Base-by-base conservation (phyloP, 441 rosid species). In the Syzygium malaccense region DNA sequence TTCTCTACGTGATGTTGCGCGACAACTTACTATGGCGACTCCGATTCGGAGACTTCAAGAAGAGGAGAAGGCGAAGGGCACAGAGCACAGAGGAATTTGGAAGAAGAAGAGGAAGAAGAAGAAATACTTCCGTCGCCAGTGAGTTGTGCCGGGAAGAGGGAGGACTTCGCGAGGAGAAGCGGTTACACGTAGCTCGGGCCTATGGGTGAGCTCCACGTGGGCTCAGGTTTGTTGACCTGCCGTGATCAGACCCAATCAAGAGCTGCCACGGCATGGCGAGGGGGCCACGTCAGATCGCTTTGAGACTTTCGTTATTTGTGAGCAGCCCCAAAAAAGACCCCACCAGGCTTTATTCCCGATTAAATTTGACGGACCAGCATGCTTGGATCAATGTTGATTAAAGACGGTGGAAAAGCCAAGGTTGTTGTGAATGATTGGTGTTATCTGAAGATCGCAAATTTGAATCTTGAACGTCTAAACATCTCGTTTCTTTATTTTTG, bases 141-240 rank as follows among this genome's bases (percentile, higher is more conserved):
- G 78, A 17, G 78, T 17, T 4, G 78, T 17, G 78, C 78, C 48
- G 60, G 48, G 26, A 87, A 60, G 51, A 78, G 9, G 8, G 37
- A n/a, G 33, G 17, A 23, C 41, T 45, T 85, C 17, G 28, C 48
- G 26, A 68, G 71, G 41, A 33, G 37, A 33, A 33, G 37, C 37
- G 25, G 18, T 33, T 45, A 26, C 94, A 94, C 95, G 94, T 92
- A 88, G 92, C 48, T 62, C 7, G 7, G 28, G 18, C 96, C 95
- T 92, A 93, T 92, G 2, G n/a, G 0, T 83, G 13, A 18, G 0
- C 1, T 51, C 88, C 95, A 93, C 91, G 93, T 91, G 93, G 91
- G 75, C 17, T 14, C 10, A 87, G 25, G 58, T 55, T n/a, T 68
- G 32, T n/a, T 48, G n/a, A 64, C 84, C 28, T 66, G 58, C 13